These are phyloP conservation scores for Melanomma pulvis-pyrius DNA, from an alignment of 495 filamentous ascomycete species.

Conservation along the genomic window DNA sequence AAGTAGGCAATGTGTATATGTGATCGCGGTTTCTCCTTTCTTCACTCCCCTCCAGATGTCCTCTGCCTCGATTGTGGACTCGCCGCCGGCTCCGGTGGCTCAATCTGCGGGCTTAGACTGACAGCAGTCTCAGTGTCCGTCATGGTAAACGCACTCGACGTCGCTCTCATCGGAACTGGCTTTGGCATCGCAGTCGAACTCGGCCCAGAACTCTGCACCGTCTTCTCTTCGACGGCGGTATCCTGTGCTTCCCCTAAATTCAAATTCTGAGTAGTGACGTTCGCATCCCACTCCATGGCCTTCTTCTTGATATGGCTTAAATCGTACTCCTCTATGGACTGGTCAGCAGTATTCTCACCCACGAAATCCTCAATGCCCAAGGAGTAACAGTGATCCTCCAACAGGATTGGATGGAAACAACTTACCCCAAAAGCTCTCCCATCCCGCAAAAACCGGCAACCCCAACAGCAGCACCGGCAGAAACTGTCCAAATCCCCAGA, in stretches of 20 bases:
- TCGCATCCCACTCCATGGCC: background rate
- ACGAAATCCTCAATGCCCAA: background rate
- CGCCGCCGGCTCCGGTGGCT: too few species aligned
- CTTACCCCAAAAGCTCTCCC: slow-evolving; percentile 39
- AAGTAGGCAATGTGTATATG: background rate
- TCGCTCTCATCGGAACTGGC: background rate
- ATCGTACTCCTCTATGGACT: background rate
- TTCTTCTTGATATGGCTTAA: background rate
- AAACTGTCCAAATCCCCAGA: slow-evolving; percentile 38
- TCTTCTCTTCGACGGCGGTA: background rate
- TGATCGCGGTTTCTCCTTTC: background rate
- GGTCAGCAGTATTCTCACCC: background rate
- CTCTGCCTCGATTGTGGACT: background rate
- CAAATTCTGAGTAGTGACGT: background rate
- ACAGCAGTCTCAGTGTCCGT: background rate
- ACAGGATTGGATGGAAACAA: background rate
- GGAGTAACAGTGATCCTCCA: background rate
- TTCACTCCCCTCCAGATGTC: background rate
- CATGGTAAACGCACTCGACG: background rate
- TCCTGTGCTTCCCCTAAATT: background rate
- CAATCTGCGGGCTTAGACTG: background rate
- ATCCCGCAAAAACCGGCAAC: slow-evolving; percentile 33
- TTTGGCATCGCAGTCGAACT: background rate
- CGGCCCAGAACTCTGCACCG: background rate
- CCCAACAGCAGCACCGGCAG: slow-evolving; percentile 29